These are phyloP conservation scores for Nitzschia sp. DNA, from an alignment of 108 stramenopile genomes.

Conservation along the genomic window DNA sequence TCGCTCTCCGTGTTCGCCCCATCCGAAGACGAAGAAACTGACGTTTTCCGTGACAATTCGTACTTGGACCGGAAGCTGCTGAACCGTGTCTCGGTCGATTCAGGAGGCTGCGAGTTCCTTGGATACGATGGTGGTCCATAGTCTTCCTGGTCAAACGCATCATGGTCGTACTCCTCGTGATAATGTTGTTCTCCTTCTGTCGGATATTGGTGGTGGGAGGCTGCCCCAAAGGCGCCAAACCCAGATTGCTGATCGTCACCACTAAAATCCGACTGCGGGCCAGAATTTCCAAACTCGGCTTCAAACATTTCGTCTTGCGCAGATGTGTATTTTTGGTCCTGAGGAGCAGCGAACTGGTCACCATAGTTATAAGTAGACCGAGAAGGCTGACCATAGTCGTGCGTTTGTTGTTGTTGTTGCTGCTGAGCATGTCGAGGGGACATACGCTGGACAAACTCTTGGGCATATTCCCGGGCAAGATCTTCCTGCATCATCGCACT, in stretches of 20 bases:
- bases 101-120: not conserved
- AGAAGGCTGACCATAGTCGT: not conserved
- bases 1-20: not conserved
- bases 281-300: not conserved
- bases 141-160: not conserved
- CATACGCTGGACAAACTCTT: constrained; percentile 29
- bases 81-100: constrained; percentile 1
- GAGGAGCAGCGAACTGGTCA: not conserved
- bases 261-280: not conserved
- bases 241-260: not conserved
- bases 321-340: not conserved
- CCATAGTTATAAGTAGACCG: not conserved
- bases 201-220: not conserved
- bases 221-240: constrained; percentile 1
- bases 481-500: constrained; percentile 34
- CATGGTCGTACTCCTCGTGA: not conserved
- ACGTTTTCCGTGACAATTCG: constrained; percentile 5
- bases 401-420: not conserved
- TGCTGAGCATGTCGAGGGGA: constrained; percentile 10
- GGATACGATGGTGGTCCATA: not conserved
- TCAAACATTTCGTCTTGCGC: not conserved
- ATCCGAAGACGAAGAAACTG: not conserved
- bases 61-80: constrained; percentile 20
- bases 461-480: constrained; percentile 27
- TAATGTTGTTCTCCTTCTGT: not conserved